These are phyloP conservation scores for Pisolithus thermaeus DNA, from an alignment of 1,284 basidiomycete genomes.

Conservation along the genomic window DNA sequence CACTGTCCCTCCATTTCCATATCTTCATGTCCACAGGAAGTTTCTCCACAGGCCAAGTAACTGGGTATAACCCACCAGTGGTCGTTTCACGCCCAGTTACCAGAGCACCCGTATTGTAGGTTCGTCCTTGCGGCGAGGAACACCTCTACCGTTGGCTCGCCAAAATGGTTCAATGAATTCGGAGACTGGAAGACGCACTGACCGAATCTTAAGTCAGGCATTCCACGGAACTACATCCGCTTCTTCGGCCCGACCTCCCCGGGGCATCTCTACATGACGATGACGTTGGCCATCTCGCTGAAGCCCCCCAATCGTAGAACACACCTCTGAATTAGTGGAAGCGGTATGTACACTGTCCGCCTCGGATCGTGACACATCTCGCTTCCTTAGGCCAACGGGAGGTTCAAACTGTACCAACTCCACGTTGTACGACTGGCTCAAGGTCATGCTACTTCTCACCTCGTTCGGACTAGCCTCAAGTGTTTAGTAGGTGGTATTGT, in stretches of 20 bases:
- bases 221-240: slow-evolving; percentile 53
- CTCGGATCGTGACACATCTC: slow-evolving; percentile 50
- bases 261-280: slow-evolving; percentile 31
- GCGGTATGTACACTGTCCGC: slow-evolving; percentile 60
- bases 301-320: slow-evolving; percentile 15
- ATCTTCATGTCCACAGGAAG: slow-evolving; percentile 36
- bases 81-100: not conserved
- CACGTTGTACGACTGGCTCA: too few species aligned
- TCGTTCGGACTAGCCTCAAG: too few species aligned
- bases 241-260: slow-evolving; percentile 54
- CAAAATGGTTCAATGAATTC: slow-evolving; percentile 54
- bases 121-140: slow-evolving; percentile 68
- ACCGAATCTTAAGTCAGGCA: slow-evolving; percentile 43
- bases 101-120: slow-evolving; percentile 26
- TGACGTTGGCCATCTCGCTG: slow-evolving; percentile 21
- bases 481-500: too few species aligned
- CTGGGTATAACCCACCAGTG: slow-evolving; percentile 34
- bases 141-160: slow-evolving; percentile 63
- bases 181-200: slow-evolving; percentile 63
- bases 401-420: too few species aligned
- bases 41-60: slow-evolving; percentile 59
- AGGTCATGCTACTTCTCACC: slow-evolving; percentile 22
- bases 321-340: slow-evolving; percentile 39
- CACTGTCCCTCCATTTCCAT: not conserved
- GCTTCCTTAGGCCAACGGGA: slow-evolving; percentile 63